Base-by-base conservation (phyloP, 1,284 basidiomycete species). In the Apiotrichum gamsii region DNA sequence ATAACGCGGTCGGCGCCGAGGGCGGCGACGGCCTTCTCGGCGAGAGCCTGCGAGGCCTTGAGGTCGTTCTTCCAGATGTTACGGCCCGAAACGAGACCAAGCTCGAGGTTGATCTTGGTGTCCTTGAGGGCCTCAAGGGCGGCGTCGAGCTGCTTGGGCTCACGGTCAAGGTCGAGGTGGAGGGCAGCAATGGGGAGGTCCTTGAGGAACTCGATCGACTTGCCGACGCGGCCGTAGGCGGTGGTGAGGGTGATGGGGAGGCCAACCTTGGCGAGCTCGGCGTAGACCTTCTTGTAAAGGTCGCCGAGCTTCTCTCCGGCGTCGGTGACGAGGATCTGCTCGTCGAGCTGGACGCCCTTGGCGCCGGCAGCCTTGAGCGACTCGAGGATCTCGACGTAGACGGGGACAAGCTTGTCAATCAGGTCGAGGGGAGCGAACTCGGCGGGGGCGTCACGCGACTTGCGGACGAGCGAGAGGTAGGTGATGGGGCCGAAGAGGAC, bases 21-120 rank as follows among this genome's bases (percentile, higher is more conserved):
- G 39, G 76, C 78, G 45, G 82, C 80, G 62, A 93, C 76, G 45
- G 90, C 93, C 74, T 86, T 88, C 78, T 94, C 83, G 52, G 82
- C 90, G 43, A 82, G 76, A 68, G 85, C 83, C 76, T 94, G 80
- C 51, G 89, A 85, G 43, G 82, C 84, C 61, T 79, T 77, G 66
- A 98, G 84, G 77, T 98, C 94, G 56, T 84, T 88, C 83, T 98
- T 99, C 95, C 95, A 99, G 77, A 99, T 90, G 80, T 98, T 98
- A 71, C 95, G 90, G 56, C 95, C 95, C 35, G 95, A 98, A 58
- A 99, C 88, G 56, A 98, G 74, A 77, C 95, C 95, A 58, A 98
- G 85, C 49, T 95, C 98, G 50, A 99, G 80, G 55, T 84, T 73
- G 59, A 93, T 81, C 70, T 77, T 76, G 59, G 87, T 90, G 54